Evolutionary conservation across 495 filamentous ascomycete species (phyloP).

Genomic region (Penicillium ochrochloron): DNA sequence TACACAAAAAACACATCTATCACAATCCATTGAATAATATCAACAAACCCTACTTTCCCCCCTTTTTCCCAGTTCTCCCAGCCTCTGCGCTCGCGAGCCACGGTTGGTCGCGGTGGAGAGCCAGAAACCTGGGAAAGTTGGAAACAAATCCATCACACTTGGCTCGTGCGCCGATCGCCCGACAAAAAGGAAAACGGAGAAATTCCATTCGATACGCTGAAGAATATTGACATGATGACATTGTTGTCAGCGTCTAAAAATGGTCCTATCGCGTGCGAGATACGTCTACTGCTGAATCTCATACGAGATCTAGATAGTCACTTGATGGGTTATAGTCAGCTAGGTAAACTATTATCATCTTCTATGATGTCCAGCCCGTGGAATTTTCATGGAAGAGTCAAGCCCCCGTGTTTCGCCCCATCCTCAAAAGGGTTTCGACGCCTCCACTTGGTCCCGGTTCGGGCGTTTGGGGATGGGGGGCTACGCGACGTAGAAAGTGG

Average conservation of each 20-base stretch:
- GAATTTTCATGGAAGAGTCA: slow-evolving; percentile 14
- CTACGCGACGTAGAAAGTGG: not conserved
- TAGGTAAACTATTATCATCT: too few species aligned
- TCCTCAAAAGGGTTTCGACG: not conserved
- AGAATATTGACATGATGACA: not conserved
- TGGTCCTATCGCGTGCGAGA: too few species aligned
- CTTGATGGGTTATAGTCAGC: too few species aligned
- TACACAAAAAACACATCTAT: not conserved
- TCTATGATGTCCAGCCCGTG: not conserved
- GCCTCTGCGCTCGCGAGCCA: slow-evolving; percentile 11
- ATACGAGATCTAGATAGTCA: too few species aligned
- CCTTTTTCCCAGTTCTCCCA: not conserved
- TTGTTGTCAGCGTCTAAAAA: not conserved
- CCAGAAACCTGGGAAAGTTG: slow-evolving; percentile 9
- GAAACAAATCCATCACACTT: slow-evolving; percentile 8
- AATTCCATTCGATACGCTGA: not conserved
- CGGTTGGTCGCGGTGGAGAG: slow-evolving; percentile 9
- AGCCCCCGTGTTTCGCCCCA: slow-evolving; percentile 11
- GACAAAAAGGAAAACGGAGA: not conserved
- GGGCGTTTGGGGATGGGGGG: slow-evolving; percentile 7
- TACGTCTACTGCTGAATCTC: too few species aligned
- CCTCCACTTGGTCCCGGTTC: slow-evolving; percentile 11
- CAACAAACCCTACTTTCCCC: slow-evolving; percentile 2
- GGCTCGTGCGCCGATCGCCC: slow-evolving; percentile 15
- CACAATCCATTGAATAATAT: not conserved